phyloP scores from a whole-genome alignment of 2,329 filamentous ascomycete genomes.

The Cordyceps tenuipes region DNA sequence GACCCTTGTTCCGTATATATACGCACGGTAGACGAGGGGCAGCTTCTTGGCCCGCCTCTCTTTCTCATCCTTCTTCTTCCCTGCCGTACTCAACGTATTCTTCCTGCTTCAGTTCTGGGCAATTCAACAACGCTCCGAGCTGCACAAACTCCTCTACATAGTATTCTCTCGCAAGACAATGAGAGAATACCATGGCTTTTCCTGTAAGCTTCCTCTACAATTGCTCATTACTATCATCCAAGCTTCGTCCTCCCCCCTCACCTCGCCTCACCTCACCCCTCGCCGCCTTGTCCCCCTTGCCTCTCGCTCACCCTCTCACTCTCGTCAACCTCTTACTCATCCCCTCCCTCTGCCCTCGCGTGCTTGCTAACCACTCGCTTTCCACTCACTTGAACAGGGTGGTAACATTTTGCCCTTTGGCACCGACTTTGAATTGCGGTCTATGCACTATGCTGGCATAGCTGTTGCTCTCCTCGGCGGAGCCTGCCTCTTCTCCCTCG shows the following conservation, averaged over 20 bases:
- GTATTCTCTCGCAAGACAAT: constrained; percentile 36
- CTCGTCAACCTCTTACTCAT: background rate
- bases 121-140: constrained; percentile 25
- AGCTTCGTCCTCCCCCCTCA: no score
- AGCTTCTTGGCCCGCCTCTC: constrained; percentile 14
- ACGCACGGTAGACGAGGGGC: background rate
- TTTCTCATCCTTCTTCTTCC: constrained; percentile 14
- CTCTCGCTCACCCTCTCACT: no score
- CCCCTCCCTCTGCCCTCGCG: background rate
- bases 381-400: constrained; percentile 29
- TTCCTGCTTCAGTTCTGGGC: constrained; percentile 18
- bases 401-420: constrained; percentile 47
- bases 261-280: no score
- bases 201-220: constrained; percentile 32
- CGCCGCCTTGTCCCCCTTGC: no score
- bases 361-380: constrained; percentile 20
- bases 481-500: constrained; percentile 34
- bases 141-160: constrained; percentile 17
- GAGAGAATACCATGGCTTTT: constrained; percentile 67
- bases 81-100: constrained; percentile 17
- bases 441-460: constrained; percentile 43
- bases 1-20: constrained; percentile 13
- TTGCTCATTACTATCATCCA: no score
- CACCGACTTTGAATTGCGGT: constrained; percentile 36
- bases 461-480: constrained; percentile 43